These are phyloP conservation scores for Cryptomeria japonica DNA, from an alignment of 75 land plant genomes.

Conservation along the genomic window DNA sequence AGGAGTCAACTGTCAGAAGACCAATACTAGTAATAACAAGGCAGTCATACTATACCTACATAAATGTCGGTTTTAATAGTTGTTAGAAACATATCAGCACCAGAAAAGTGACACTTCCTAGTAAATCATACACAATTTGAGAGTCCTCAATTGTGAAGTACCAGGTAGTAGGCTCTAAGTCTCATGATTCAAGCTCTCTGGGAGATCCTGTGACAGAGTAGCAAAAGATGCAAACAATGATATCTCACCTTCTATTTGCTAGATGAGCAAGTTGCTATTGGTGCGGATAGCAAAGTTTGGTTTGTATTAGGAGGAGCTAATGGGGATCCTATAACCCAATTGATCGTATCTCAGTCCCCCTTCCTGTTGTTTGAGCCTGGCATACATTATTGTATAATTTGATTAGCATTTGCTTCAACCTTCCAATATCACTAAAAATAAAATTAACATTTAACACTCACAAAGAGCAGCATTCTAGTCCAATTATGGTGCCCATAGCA, in stretches of 20 bases:
- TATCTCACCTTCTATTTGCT: neutral
- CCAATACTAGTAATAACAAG: too few relatives aligned
- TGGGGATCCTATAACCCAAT: neutral
- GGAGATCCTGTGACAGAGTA: neutral
- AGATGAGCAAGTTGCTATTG: neutral
- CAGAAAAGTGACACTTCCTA: neutral
- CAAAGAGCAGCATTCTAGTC: neutral
- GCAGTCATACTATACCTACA: too few relatives aligned
- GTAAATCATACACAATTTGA: neutral
- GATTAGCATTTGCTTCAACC: neutral
- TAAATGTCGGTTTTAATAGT: too few relatives aligned
- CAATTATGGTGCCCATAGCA: neutral
- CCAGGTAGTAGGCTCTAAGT: neutral
- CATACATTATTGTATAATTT: neutral
- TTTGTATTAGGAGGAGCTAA: neutral
- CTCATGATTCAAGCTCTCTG: neutral
- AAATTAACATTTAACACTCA: too few relatives aligned
- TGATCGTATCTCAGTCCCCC: neutral
- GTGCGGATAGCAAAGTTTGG: neutral
- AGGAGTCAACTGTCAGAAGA: too few relatives aligned
- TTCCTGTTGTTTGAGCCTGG: neutral
- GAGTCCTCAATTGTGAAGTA: neutral
- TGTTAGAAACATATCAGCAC: too few relatives aligned
- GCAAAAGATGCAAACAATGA: neutral
- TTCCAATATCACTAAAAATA: neutral